Conservation (phyloP, 768 basidiomycete genomes). For the Auricularia cornea region DNA sequence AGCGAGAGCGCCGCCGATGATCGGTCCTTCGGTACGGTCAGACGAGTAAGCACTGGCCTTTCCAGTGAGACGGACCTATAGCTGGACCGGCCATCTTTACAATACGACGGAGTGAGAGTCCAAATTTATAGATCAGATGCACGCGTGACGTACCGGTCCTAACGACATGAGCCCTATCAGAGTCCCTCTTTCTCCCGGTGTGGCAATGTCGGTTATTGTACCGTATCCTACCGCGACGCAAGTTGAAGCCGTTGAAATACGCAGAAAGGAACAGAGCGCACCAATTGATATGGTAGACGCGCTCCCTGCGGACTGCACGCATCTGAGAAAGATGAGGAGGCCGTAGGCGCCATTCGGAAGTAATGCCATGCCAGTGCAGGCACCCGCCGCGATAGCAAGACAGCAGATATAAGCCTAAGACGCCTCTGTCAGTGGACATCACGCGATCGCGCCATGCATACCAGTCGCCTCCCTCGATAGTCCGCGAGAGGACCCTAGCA, state of each 20-base stretch:
- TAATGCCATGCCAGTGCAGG: constrained; percentile 56
- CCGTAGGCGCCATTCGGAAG: constrained; percentile 58
- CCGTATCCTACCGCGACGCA: constrained; percentile 46
- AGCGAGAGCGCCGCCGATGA: constrained; percentile 41
- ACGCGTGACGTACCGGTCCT: constrained; percentile 43
- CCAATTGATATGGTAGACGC: constrained; percentile 60
- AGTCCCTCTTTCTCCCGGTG: constrained; percentile 61
- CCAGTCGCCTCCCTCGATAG: constrained; percentile 51
- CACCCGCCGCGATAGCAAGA: constrained; percentile 49
- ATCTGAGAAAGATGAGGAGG: constrained; percentile 72
- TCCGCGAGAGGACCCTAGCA: constrained; percentile 49
- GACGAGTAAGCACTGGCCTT: neutral
- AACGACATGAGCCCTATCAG: constrained; percentile 61
- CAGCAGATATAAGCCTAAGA: constrained; percentile 40
- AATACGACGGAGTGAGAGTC: no score
- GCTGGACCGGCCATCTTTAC: neutral
- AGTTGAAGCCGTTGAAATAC: neutral
- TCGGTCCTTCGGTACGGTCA: constrained; percentile 34
- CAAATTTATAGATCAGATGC: neutral
- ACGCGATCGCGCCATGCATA: no score
- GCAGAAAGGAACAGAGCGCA: neutral
- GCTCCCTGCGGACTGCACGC: constrained; percentile 70
- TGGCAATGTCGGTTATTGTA: constrained; percentile 70
- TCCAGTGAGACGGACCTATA: constrained; percentile 21
- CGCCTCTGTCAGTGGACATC: neutral